Evolutionary conservation across 2,329 filamentous ascomycete species (phyloP).

Genomic region (Microdochium paspali): DNA sequence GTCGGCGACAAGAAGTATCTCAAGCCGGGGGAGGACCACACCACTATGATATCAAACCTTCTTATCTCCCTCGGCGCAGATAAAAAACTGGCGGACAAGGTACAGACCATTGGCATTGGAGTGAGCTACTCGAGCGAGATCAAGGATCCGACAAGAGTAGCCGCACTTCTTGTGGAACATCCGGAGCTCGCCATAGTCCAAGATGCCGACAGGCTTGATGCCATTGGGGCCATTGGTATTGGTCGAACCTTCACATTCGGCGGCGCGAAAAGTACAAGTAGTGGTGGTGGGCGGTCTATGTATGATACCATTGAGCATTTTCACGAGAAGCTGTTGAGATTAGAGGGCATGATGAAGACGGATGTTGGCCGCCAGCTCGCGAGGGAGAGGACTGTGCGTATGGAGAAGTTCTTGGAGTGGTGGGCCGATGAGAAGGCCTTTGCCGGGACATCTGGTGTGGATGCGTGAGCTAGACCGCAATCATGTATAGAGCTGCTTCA

Average conservation of each 20-base stretch:
- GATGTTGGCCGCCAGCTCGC: slow-evolving; percentile 43
- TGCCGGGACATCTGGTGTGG: not conserved
- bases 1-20: slow-evolving; percentile 82
- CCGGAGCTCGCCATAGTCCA: slow-evolving; percentile 81
- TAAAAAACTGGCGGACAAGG: slow-evolving; percentile 47
- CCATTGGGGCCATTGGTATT: slow-evolving; percentile 79
- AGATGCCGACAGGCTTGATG: slow-evolving; percentile 88
- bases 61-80: slow-evolving; percentile 48
- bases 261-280: slow-evolving; percentile 44
- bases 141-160: slow-evolving; percentile 50
- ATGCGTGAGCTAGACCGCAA: not conserved
- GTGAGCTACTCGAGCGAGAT: slow-evolving; percentile 73
- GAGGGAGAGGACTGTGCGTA: slow-evolving; percentile 39
- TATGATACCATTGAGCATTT: slow-evolving; percentile 65
- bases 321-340: slow-evolving; percentile 59
- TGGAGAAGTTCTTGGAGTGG: slow-evolving; percentile 46
- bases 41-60: slow-evolving; percentile 44
- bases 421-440: slow-evolving; percentile 40
- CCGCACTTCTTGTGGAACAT: slow-evolving; percentile 49
- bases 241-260: slow-evolving; percentile 70
- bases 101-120: slow-evolving; percentile 64
- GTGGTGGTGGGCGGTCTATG: slow-evolving; percentile 30
- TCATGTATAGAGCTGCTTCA: not conserved
- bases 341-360: slow-evolving; percentile 60
- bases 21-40: slow-evolving; percentile 42